Evolutionary conservation across 2,329 filamentous ascomycete genomes (phyloP).

Genomic region (Knoxdaviesia proteae): DNA sequence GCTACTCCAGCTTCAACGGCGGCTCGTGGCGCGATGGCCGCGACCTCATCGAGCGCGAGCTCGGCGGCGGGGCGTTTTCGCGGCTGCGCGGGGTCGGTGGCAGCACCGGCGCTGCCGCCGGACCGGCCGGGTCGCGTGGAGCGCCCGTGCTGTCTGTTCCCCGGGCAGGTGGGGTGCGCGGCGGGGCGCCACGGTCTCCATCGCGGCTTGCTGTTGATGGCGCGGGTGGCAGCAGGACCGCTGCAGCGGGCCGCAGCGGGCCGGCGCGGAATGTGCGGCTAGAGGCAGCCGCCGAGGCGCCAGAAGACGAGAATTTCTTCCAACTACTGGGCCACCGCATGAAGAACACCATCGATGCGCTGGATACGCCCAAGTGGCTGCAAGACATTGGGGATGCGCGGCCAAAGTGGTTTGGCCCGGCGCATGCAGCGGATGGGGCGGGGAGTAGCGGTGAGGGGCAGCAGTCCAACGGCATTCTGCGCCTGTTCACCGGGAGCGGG

Average conservation of each 20-base stretch:
- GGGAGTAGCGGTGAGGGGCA: too few species aligned
- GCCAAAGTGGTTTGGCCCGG: too few species aligned
- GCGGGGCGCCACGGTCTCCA: slow-evolving; percentile 18
- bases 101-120: slow-evolving; percentile 12
- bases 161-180: slow-evolving; percentile 14
- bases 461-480: too few species aligned
- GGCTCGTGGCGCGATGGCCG: slow-evolving; percentile 83
- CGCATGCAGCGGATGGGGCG: too few species aligned
- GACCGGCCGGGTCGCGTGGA: slow-evolving; percentile 12
- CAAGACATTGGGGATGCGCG: slow-evolving; percentile 38
- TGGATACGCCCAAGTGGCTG: slow-evolving; percentile 68
- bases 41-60: slow-evolving; percentile 72
- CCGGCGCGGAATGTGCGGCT: slow-evolving; percentile 8
- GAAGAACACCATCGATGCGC: slow-evolving; percentile 75
- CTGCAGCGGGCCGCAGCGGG: slow-evolving; percentile 12
- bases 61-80: slow-evolving; percentile 40
- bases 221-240: neutral
- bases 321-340: slow-evolving; percentile 66
- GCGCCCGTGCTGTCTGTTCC: slow-evolving; percentile 29
- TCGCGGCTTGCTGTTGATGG: slow-evolving; percentile 10
- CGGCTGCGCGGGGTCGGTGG: slow-evolving; percentile 21
- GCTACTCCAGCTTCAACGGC: slow-evolving; percentile 44
- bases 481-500: too few species aligned
- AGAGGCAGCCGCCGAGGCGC: slow-evolving; percentile 26
- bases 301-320: slow-evolving; percentile 65